phyloP scores from a whole-genome alignment of 345 rosid species.

The Melastoma malabathricum region DNA sequence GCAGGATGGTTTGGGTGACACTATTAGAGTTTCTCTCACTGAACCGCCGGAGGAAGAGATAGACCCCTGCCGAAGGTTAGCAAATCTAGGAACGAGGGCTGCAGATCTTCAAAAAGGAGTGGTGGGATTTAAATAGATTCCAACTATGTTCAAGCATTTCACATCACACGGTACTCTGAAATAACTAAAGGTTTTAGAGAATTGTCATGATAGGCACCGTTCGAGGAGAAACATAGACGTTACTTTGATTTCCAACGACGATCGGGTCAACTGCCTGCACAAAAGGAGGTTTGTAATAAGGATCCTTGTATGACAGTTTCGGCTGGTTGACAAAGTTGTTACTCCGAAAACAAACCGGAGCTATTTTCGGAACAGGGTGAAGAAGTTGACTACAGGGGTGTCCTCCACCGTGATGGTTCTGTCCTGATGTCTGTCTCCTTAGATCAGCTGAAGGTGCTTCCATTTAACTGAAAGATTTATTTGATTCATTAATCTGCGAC shows the following conservation, averaged over 20 bases:
- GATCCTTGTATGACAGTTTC: not conserved
- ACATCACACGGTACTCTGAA: too few relatives aligned
- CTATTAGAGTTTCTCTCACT: constrained; percentile 91
- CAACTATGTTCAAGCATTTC: too few relatives aligned
- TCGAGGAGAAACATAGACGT: constrained; percentile 88
- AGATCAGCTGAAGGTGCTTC: constrained; percentile 64
- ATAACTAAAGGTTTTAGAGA: not conserved
- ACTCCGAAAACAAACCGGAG: not conserved
- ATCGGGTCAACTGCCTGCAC: constrained; percentile 76
- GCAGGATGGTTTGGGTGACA: constrained; percentile 98
- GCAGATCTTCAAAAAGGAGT: constrained; percentile 81
- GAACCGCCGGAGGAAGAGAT: constrained; percentile 96
- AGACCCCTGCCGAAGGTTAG: constrained; percentile 88
- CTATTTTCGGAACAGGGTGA: constrained; percentile 41
- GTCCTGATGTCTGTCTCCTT: constrained; percentile 76
- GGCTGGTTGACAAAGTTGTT: too few relatives aligned
- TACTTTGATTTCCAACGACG: constrained; percentile 84
- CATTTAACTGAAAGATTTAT: constrained; percentile 3
- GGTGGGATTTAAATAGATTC: constrained; percentile 30
- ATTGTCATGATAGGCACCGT: constrained; percentile 51
- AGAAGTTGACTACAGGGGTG: constrained; percentile 91
- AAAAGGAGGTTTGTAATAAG: constrained; percentile 60
- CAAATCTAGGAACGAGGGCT: constrained; percentile 79
- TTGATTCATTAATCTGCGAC: not conserved
- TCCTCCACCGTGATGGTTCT: constrained; percentile 94